These are phyloP conservation scores for Tilletia walkeri DNA, from an alignment of 1,284 basidiomycete genomes.

Conservation along the genomic window DNA sequence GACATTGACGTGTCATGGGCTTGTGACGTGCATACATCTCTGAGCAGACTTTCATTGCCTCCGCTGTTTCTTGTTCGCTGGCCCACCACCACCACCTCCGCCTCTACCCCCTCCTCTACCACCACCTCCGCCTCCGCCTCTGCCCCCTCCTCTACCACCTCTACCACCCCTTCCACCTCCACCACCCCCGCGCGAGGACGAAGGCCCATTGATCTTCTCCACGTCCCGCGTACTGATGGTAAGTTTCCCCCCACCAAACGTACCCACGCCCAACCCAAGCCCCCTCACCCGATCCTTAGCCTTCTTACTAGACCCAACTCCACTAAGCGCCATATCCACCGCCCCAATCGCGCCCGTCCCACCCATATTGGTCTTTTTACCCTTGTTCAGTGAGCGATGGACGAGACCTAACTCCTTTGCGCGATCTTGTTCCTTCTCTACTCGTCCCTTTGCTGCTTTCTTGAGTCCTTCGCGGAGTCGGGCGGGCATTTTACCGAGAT, in stretches of 20 bases:
- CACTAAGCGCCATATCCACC: slow-evolving; percentile 35
- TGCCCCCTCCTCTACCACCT: neutral
- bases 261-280: slow-evolving; percentile 50
- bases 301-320: slow-evolving; percentile 32
- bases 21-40: no score
- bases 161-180: neutral
- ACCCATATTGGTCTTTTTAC: slow-evolving; percentile 20
- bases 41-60: neutral
- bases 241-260: slow-evolving; percentile 44
- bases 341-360: slow-evolving; percentile 31
- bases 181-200: slow-evolving; percentile 9
- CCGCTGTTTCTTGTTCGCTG: slow-evolving; percentile 8
- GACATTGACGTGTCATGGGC: no score
- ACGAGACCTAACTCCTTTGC: slow-evolving; percentile 51
- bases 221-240: slow-evolving; percentile 41
- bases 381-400: slow-evolving; percentile 42
- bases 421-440: slow-evolving; percentile 46
- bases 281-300: slow-evolving; percentile 29
- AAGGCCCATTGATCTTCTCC: slow-evolving; percentile 37
- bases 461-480: slow-evolving; percentile 43
- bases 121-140: neutral
- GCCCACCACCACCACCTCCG: neutral
- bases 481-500: slow-evolving; percentile 46
- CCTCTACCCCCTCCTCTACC: neutral
- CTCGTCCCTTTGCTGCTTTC: slow-evolving; percentile 40